These are phyloP conservation scores for Schizosaccharomyces osmophilus DNA, from an alignment of 805 yeast species.

Conservation along the genomic window DNA sequence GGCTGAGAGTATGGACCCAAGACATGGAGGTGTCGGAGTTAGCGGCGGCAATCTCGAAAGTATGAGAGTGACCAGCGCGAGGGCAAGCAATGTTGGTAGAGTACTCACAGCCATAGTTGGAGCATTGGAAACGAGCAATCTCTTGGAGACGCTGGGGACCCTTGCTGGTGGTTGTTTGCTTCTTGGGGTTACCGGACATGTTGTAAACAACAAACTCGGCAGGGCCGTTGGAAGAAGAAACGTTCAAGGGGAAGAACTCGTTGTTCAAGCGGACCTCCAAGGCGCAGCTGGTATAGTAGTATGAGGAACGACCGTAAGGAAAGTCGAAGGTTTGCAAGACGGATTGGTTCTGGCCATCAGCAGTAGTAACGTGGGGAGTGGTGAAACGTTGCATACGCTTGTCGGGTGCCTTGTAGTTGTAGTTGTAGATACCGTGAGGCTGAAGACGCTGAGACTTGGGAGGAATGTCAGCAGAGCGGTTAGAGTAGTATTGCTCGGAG, in stretches of 20 bases:
- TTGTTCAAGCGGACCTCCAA: background rate
- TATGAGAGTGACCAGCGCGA: background rate
- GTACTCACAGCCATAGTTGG: background rate
- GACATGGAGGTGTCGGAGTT: background rate
- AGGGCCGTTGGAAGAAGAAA: background rate
- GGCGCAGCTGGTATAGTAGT: background rate
- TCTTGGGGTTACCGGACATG: slow-evolving; percentile 1
- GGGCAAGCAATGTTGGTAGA: background rate
- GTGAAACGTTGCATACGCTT: background rate
- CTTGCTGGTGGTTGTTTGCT: background rate
- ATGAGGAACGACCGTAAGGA: background rate
- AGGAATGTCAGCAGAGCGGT: background rate
- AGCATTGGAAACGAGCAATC: background rate
- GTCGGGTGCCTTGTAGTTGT: background rate
- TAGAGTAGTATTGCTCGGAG: background rate
- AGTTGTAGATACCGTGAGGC: background rate
- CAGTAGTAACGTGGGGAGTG: background rate
- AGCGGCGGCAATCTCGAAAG: background rate
- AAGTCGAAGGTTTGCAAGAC: background rate
- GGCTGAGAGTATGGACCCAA: background rate
- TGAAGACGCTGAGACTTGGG: background rate
- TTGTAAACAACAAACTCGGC: background rate
- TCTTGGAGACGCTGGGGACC: background rate
- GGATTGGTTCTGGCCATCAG: background rate
- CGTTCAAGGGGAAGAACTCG: background rate